phyloP scores from a whole-genome alignment of 306 rosid species.

The Senna siamea region DNA sequence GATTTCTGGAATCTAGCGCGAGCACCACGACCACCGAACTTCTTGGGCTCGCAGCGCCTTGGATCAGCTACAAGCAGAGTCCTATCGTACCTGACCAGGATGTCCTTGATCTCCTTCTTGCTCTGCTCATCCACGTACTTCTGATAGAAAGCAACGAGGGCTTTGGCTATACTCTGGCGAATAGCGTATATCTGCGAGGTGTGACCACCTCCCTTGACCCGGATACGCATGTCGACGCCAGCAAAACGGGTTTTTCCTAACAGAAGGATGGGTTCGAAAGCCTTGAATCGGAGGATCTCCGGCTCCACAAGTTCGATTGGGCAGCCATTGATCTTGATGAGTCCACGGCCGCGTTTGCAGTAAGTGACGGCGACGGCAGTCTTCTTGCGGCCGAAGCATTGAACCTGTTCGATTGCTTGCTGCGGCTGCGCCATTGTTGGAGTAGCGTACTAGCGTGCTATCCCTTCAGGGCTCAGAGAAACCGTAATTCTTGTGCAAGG shows the following conservation, averaged over 20 bases:
- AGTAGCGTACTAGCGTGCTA: too few species aligned
- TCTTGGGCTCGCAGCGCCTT: conserved; percentile 90
- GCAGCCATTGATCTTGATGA: conserved; percentile 85
- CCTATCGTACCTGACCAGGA: conserved; percentile 69
- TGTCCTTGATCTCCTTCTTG: conserved; percentile 90
- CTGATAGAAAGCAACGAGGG: conserved; percentile 80
- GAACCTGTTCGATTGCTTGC: conserved; percentile 55
- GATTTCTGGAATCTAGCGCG: conserved; percentile 92
- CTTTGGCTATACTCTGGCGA: conserved; percentile 85
- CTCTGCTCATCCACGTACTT: conserved; percentile 92
- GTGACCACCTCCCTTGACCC: conserved; percentile 86
- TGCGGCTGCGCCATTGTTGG: conserved; percentile 36
- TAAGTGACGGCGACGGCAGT: conserved; percentile 84
- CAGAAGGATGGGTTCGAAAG: conserved; percentile 76
- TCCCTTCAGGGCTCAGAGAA: background rate
- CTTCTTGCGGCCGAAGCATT: conserved; percentile 87
- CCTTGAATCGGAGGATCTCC: conserved; percentile 84
- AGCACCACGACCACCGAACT: conserved; percentile 94
- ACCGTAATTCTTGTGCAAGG: conserved; percentile 4
- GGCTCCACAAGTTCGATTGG: conserved; percentile 83
- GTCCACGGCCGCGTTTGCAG: conserved; percentile 84
- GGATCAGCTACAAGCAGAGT: conserved; percentile 86
- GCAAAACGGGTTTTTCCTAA: conserved; percentile 72
- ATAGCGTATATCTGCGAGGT: conserved; percentile 87
- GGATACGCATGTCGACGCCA: conserved; percentile 79